These are phyloP conservation scores for Cytidiella melzeri DNA, from an alignment of 768 basidiomycete species.

Conservation along the genomic window DNA sequence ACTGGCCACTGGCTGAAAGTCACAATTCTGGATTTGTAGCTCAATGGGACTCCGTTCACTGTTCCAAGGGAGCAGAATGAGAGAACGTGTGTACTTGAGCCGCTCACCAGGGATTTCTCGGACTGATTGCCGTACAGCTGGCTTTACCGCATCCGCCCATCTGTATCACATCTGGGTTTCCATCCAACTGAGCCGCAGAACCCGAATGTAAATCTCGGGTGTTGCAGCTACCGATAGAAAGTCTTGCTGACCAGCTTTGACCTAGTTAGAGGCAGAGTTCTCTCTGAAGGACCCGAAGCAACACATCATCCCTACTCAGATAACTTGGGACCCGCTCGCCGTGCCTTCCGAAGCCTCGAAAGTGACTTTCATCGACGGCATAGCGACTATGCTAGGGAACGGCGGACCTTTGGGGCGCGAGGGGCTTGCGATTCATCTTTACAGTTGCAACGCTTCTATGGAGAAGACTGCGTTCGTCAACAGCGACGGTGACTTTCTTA, in stretches of 20 bases:
- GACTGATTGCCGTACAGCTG: conserved; percentile 32
- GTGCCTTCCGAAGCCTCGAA: conserved; percentile 32
- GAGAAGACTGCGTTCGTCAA: conserved; percentile 54
- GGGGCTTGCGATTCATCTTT: conserved; percentile 61
- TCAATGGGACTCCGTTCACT: conserved; percentile 56
- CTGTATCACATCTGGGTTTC: conserved; percentile 63
- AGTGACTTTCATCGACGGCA: conserved; percentile 51
- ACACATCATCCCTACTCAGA: conserved; percentile 55
- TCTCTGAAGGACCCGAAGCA: conserved; percentile 54
- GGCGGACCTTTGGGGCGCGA: conserved; percentile 59
- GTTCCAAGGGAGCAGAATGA: conserved; percentile 51
- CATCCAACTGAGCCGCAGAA: conserved; percentile 43
- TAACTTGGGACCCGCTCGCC: conserved; percentile 60
- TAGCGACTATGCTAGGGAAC: conserved; percentile 59
- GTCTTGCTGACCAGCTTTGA: no score
- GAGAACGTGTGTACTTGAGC: conserved; percentile 34
- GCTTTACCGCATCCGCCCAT: conserved; percentile 63
- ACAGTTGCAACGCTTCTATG: conserved; percentile 56
- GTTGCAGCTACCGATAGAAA: no score
- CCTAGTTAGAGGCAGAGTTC: conserved; percentile 63
- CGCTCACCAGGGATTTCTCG: background rate
- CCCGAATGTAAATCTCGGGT: conserved; percentile 52
- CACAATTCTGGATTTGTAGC: conserved; percentile 25
- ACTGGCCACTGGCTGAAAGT: no score
- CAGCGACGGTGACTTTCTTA: conserved; percentile 61